Evolutionary conservation across 2,329 filamentous ascomycete species (phyloP).

Genomic region (Aspergillus sojae): DNA sequence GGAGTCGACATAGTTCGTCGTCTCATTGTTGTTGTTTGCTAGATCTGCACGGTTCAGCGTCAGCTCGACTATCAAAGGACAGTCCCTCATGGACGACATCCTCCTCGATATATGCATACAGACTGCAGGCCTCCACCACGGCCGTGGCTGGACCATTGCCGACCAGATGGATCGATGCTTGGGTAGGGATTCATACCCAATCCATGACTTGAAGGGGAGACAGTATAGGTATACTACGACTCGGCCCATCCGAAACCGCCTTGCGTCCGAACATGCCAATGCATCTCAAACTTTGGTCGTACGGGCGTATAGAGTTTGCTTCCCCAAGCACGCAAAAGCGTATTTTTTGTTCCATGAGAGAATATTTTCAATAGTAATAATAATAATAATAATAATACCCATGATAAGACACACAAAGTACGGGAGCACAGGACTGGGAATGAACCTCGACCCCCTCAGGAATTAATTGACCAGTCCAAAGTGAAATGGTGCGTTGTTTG

Average conservation of each 20-base stretch:
- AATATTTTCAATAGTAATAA: background rate
- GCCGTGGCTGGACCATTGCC: background rate
- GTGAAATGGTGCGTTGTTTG: constrained; percentile 3
- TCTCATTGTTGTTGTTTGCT: background rate
- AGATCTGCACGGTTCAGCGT: background rate
- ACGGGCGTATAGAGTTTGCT: background rate
- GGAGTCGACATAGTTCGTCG: background rate
- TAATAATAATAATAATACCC: background rate
- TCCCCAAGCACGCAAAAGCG: background rate
- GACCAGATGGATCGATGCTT: background rate
- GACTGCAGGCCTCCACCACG: background rate
- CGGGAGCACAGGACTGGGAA: background rate
- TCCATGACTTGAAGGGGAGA: background rate
- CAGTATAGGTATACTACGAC: background rate
- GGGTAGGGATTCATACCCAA: background rate
- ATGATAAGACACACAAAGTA: background rate
- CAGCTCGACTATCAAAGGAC: background rate
- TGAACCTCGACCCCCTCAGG: background rate
- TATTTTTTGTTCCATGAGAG: background rate
- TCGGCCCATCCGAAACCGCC: background rate
- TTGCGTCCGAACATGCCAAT: background rate
- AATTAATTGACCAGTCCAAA: constrained; percentile 10
- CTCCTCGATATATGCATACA: background rate
- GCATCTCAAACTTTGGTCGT: background rate
- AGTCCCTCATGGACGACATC: background rate